These are phyloP conservation scores for Fusarium sp. DNA, from an alignment of 2,329 filamentous ascomycete species.

Conservation along the genomic window DNA sequence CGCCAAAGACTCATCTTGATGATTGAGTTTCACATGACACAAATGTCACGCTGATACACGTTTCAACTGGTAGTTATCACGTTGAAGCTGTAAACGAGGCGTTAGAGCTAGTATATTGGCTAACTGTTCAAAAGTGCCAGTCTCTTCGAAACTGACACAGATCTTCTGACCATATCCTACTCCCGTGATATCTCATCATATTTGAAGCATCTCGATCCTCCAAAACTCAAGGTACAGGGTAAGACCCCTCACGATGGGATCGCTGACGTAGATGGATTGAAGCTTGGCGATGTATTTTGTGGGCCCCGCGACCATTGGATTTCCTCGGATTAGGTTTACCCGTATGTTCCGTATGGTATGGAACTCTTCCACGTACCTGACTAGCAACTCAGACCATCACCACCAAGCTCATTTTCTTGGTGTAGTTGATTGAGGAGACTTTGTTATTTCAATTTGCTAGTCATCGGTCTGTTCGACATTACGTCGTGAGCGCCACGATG, in stretches of 20 bases:
- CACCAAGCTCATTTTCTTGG: neutral
- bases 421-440: neutral
- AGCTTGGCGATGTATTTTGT: conserved; percentile 5
- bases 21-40: neutral
- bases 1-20: neutral
- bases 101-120: neutral
- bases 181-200: neutral
- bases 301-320: neutral
- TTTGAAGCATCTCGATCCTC: neutral
- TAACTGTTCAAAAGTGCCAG: neutral
- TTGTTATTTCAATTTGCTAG: neutral
- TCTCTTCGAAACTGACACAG: neutral
- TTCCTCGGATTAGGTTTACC: conserved; percentile 29
- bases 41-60: neutral
- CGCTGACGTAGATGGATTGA: conserved; percentile 27
- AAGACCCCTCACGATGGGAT: conserved; percentile 22
- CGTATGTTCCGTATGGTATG: conserved; percentile 13
- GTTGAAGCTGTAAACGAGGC: neutral
- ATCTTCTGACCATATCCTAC: neutral
- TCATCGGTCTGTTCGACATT: neutral
- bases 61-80: neutral
- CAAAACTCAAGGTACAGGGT: conserved; percentile 17
- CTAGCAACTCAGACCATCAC: conserved; percentile 12
- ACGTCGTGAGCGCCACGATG: conserved; percentile 36
- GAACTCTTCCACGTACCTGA: conserved; percentile 2